phyloP scores from a whole-genome alignment of 768 basidiomycete genomes.

The Dentipellis sp. region DNA sequence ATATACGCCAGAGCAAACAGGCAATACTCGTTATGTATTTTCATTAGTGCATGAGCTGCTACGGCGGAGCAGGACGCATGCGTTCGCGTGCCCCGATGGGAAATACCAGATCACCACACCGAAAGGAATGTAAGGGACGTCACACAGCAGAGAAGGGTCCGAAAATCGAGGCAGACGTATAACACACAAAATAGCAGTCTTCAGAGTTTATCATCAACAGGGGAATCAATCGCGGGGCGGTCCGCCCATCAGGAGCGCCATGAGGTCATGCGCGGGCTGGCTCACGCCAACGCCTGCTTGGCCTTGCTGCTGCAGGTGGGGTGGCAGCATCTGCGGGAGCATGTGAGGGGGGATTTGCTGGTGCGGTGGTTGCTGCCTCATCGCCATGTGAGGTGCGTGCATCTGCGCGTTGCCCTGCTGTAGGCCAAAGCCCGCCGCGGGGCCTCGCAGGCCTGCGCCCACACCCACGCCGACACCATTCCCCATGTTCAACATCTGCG shows the following conservation, averaged over 20 bases:
- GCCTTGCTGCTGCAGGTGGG: slow-evolving; percentile 42
- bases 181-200: too few species aligned
- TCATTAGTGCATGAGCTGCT: too few species aligned
- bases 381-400: slow-evolving; percentile 31
- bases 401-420: slow-evolving; percentile 33
- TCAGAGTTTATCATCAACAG: background rate
- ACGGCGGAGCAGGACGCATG: too few species aligned
- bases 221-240: slow-evolving; percentile 47
- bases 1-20: too few species aligned
- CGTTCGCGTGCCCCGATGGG: too few species aligned
- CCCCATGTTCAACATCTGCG: slow-evolving; percentile 34
- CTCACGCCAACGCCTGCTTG: slow-evolving; percentile 33
- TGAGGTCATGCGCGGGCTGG: slow-evolving; percentile 64
- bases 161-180: background rate
- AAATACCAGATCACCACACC: too few species aligned
- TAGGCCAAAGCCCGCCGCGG: slow-evolving; percentile 37
- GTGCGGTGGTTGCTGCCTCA: slow-evolving; percentile 40
- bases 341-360: slow-evolving; percentile 53
- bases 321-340: slow-evolving; percentile 39
- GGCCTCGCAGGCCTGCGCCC: slow-evolving; percentile 36
- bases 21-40: too few species aligned
- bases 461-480: slow-evolving; percentile 27
- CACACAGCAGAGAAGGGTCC: background rate
- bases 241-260: slow-evolving; percentile 78
- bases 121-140: too few species aligned